Percentiles rank a stretch among this genome's conserved stretches.
Conservation (phyloP, 345 rosid species). For the Nasturtium officinale region DNA sequence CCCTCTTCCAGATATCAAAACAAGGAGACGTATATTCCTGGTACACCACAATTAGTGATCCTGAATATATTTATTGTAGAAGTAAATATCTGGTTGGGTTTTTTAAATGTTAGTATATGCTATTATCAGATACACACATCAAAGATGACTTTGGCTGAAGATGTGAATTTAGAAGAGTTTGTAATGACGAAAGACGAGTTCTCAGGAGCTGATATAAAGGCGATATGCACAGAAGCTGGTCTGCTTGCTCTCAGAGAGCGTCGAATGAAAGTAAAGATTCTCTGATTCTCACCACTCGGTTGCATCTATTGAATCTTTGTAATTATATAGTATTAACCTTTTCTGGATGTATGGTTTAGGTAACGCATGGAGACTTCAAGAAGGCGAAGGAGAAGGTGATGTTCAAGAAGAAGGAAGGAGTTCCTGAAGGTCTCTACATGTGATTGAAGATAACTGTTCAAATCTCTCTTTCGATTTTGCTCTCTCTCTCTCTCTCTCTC, state of each 20-base stretch:
- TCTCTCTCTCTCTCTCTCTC: not conserved
- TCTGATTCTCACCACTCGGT: not conserved
- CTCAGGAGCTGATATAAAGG: conserved; percentile 98
- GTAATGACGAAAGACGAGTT: conserved; percentile 98
- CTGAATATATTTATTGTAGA: not conserved
- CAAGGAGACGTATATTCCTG: conserved; percentile 96
- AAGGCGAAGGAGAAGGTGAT: conserved; percentile 97
- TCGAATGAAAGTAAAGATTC: conserved; percentile 78
- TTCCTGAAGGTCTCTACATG: conserved; percentile 98
- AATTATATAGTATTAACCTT: not conserved
- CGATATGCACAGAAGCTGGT: conserved; percentile 97
- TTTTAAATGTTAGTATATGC: not conserved
- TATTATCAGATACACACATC: conserved; percentile 80
- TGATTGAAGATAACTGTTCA: conserved; percentile 48
- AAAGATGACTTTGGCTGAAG: conserved; percentile 94
- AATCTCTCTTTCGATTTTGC: conserved; percentile 16
- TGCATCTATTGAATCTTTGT: not conserved
- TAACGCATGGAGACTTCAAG: conserved; percentile 84
- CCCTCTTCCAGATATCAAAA: conserved; percentile 98
- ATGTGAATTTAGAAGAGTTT: conserved; percentile 96
- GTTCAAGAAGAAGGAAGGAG: conserved; percentile 99
- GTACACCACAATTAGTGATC: conserved; percentile 38
- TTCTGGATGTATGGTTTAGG: conserved; percentile 46
- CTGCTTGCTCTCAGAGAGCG: conserved; percentile 94
- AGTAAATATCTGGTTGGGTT: not conserved